These are phyloP conservation scores for Lizonia empirigonia DNA, from an alignment of 2,329 filamentous ascomycete genomes.

Conservation along the genomic window DNA sequence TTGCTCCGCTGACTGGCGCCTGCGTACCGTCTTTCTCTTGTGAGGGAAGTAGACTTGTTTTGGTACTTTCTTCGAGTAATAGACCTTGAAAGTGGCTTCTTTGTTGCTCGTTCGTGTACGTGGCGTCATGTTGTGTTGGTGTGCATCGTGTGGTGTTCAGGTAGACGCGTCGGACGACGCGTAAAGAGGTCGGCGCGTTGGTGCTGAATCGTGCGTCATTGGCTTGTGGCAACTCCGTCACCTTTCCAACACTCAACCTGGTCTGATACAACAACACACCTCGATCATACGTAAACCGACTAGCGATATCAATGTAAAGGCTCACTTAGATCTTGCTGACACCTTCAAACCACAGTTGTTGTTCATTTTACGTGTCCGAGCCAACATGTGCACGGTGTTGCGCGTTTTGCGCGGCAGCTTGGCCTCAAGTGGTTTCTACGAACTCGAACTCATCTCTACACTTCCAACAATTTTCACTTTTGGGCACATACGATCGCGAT, in stretches of 20 bases:
- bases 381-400: background rate
- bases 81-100: conserved; percentile 34
- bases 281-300: background rate
- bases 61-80: conserved; percentile 40
- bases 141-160: background rate
- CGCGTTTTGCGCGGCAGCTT: conserved; percentile 2
- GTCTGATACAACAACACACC: background rate
- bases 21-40: conserved; percentile 35
- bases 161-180: conserved; percentile 16
- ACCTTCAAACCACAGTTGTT: background rate
- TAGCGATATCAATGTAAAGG: background rate
- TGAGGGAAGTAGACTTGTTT: conserved; percentile 40
- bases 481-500: background rate
- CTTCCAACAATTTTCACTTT: background rate
- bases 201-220: conserved; percentile 3
- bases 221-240: background rate
- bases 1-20: conserved; percentile 16
- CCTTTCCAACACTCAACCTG: background rate
- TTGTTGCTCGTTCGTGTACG: conserved; percentile 36
- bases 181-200: conserved; percentile 10
- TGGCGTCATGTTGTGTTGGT: conserved; percentile 32
- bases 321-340: background rate
- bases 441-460: background rate
- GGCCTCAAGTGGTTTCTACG: background rate
- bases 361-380: too few relatives aligned